Conservation (phyloP, 2,329 filamentous ascomycete genomes). For the Diplocarpon mali region DNA sequence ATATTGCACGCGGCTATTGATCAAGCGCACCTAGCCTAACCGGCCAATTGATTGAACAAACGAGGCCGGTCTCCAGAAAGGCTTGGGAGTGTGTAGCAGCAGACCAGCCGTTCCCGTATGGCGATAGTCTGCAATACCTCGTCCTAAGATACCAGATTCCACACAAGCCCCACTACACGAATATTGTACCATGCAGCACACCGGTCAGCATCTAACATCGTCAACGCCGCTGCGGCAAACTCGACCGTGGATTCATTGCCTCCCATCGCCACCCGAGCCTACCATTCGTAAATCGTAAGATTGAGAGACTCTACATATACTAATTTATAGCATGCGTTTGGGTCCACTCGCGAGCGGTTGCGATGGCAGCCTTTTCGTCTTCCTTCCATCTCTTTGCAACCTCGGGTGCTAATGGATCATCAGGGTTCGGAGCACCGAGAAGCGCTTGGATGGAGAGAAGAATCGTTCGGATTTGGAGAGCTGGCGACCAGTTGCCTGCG, state of each 20-base stretch:
- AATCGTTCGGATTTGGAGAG: slow-evolving; percentile 94
- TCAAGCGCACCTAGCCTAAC: too few species aligned
- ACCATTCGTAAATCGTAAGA: slow-evolving; percentile 3
- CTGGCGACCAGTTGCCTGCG: slow-evolving; percentile 94
- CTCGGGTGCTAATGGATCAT: slow-evolving; percentile 95
- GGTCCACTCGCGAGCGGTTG: slow-evolving; percentile 89
- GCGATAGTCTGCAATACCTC: too few species aligned
- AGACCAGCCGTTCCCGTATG: too few species aligned
- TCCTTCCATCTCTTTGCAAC: slow-evolving; percentile 98
- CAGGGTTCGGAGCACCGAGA: slow-evolving; percentile 90
- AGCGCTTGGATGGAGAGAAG: slow-evolving; percentile 97
- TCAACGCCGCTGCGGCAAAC: slow-evolving; percentile 1
- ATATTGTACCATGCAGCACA: not conserved
- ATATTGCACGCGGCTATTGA: too few species aligned
- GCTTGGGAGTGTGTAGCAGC: too few species aligned
- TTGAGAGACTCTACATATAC: not conserved
- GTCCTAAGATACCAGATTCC: too few species aligned
- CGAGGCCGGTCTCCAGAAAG: too few species aligned
- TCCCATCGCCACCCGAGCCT: not conserved
- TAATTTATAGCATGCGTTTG: slow-evolving; percentile 30
- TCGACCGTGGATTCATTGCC: not conserved
- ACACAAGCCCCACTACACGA: too few species aligned
- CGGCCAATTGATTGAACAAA: too few species aligned
- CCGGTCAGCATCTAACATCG: slow-evolving; percentile 8
- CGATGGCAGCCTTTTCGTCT: slow-evolving; percentile 82